Evolutionary conservation across 2,329 filamentous ascomycete genomes (phyloP), one percentile per base, ranked within the genome.

Genomic region (Paraphoma chrysanthemicola): DNA sequence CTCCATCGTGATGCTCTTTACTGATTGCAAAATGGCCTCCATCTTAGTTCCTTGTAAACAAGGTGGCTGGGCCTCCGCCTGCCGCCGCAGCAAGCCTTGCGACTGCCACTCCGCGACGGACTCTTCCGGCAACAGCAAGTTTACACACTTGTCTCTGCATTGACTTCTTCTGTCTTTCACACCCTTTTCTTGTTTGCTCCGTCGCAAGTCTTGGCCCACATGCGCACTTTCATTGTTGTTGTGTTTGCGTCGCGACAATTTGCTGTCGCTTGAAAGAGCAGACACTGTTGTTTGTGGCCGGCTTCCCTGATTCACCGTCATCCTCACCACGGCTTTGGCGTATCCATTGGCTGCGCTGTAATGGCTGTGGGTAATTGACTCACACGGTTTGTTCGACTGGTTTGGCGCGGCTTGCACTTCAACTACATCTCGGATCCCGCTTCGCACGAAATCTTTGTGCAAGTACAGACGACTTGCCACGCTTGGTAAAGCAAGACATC

Each of bases 241-340:
- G 33, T 36, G 33, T 36, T 36, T 14, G 33, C 33, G 14, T 14
- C 33, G 33, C 33, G 33, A 36, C 33, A 3, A 10, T 36, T 36
- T 14, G 33, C 33, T 36, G 33, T 36, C 33, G 33, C 33, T 14
- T 45, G 16, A 17, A 29, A 45, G 43, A 45, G 43, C 33, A 10
- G 33, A 14, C 10, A 36, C 9, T 36, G 14, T 14, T 36, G 33
- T 36, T 36, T 14, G 9, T 6, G 10, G 10, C 44, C 14, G 33
- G 33, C 33, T 44, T 30, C 33, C 38, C n/a, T 31, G 10, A 41
- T 41, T 52, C 50, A 52, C 50, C 8, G 14, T 29, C 49, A 44
- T 11, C 29, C 38, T 45, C 43, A 38, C 42, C 31, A 6, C 29
- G 31, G 16, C 12, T 39, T 38, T 36, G 23, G 14, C 16, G 16